Base-by-base conservation (phyloP, 2,329 filamentous ascomycete genomes). In the Iodosphaeria phyllophila region DNA sequence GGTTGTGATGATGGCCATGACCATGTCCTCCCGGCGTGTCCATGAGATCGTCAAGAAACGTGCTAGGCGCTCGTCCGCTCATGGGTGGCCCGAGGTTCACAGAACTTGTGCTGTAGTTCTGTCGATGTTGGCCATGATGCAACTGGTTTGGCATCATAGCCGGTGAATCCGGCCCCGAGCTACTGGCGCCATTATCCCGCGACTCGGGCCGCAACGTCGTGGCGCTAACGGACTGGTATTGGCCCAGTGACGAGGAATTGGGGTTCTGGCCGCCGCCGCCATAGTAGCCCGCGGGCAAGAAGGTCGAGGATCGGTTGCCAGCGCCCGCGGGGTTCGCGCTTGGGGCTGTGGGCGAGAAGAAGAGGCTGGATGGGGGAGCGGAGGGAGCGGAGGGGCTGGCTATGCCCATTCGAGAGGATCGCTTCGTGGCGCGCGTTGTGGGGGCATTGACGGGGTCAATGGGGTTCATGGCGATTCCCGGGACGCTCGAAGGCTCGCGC, bases 331-430 rank as follows among this genome's bases (percentile, higher is more conserved):
- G 51, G 25, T 60, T 56, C 29, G 59, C 57, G 6, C 65, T 54
- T 19, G 66, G 69, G 2, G 84, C 84, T 0, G 89, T 95, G 1
- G 89, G 89, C 6, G 83, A 92, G 58, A 92, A 98, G 64, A 98
- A 98, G 10, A 95, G 60, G 32, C 75, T 79, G 18, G 69, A n/a
- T n/a, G n/a, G n/a, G n/a, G n/a, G n/a, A n/a, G n/a, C n/a, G n/a
- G n/a, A n/a, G n/a, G n/a, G n/a, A n/a, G n/a, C n/a, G n/a, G n/a
- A n/a, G n/a, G n/a, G n/a, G 69, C 37, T 63, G 57, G 41, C 66
- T 76, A 8, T 60, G 68, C 14, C 63, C 68, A 25, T 53, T 53
- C 7, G 64, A 65, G 3, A 60, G 60, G 16, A 54, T 49, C 3
- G 61, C 58, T 1, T 56, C 61, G 23, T 64, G 60, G 29, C 49